Conservation (phyloP, 1,284 basidiomycete genomes). For the Cryptococcus hybrid region DNA sequence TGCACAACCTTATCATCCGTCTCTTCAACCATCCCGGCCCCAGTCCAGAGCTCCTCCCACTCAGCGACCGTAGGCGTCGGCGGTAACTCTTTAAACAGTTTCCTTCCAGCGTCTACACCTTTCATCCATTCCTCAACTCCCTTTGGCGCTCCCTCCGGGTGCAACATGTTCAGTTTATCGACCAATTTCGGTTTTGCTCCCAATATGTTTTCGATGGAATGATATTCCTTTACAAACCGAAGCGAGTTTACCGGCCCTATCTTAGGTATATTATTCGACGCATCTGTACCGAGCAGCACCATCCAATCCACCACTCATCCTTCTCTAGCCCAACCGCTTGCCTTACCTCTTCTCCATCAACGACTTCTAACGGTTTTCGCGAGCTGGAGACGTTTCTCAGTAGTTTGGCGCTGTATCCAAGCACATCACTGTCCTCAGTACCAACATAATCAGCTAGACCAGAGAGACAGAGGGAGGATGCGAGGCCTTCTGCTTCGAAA, state of each 20-base stretch:
- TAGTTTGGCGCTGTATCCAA: slow-evolving; percentile 63
- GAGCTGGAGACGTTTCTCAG: slow-evolving; percentile 68
- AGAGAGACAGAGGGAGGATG: slow-evolving; percentile 65
- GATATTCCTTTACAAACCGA: slow-evolving; percentile 65
- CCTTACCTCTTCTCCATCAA: slow-evolving; percentile 67
- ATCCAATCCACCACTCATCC: slow-evolving; percentile 67
- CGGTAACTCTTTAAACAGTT: slow-evolving; percentile 44
- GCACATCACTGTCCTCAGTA: slow-evolving; percentile 71
- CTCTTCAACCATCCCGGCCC: too few relatives aligned
- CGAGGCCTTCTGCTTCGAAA: slow-evolving; percentile 79
- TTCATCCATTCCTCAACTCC: slow-evolving; percentile 32
- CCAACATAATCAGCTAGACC: slow-evolving; percentile 79
- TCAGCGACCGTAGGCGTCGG: slow-evolving; percentile 5
- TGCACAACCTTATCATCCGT: too few relatives aligned
- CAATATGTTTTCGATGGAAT: slow-evolving; percentile 70
- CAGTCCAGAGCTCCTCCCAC: too few relatives aligned
- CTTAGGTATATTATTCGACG: slow-evolving; percentile 73
- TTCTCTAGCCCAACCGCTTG: slow-evolving; percentile 53
- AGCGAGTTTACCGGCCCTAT: slow-evolving; percentile 72
- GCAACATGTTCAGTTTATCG: slow-evolving; percentile 12
- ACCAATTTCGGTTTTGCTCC: slow-evolving; percentile 39
- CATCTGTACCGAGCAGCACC: slow-evolving; percentile 83
- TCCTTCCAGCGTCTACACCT: slow-evolving; percentile 37
- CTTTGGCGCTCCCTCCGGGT: neutral
- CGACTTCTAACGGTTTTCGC: slow-evolving; percentile 59